Evolutionary conservation across 2,329 filamentous ascomycete species (phyloP).

Genomic region (Sclerotinia glacialis): DNA sequence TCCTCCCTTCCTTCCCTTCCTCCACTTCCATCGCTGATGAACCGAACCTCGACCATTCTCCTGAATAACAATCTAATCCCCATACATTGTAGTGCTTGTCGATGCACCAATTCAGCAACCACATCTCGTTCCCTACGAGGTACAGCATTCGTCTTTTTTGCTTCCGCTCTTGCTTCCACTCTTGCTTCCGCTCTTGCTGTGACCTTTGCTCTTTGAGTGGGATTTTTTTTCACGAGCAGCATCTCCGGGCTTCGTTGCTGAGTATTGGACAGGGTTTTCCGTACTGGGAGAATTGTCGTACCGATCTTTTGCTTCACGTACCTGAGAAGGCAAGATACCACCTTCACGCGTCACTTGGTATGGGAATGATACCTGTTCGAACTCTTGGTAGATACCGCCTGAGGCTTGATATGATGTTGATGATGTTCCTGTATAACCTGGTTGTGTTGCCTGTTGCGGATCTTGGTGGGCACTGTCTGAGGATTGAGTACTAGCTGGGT

Average conservation of each 20-base stretch:
- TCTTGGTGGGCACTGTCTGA: too few relatives aligned
- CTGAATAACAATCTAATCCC: not conserved
- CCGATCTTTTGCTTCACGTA: too few relatives aligned
- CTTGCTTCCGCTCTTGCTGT: not conserved
- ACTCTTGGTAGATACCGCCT: not conserved
- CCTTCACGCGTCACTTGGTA: not conserved
- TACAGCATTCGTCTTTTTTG: fast-evolving
- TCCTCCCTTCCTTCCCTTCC: not conserved
- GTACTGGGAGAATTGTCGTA: too few relatives aligned
- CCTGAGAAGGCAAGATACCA: too few relatives aligned
- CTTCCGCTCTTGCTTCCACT: not conserved
- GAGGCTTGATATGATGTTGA: not conserved
- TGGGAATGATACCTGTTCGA: too few relatives aligned
- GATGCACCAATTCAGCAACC: not conserved
- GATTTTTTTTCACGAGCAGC: not conserved
- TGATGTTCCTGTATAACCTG: too few relatives aligned
- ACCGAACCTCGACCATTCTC: not conserved
- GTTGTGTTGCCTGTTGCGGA: too few relatives aligned
- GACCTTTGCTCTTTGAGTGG: not conserved
- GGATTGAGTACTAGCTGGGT: too few relatives aligned
- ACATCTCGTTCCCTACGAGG: not conserved
- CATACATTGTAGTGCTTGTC: not conserved
- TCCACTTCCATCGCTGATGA: not conserved
- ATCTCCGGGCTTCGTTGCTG: too few relatives aligned
- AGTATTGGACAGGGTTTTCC: too few relatives aligned